Evolutionary conservation across 371 early-diverging fungal genomes (phyloP), one percentile per base, ranked within the genome.

Genomic region (Mucor circinelloides): DNA sequence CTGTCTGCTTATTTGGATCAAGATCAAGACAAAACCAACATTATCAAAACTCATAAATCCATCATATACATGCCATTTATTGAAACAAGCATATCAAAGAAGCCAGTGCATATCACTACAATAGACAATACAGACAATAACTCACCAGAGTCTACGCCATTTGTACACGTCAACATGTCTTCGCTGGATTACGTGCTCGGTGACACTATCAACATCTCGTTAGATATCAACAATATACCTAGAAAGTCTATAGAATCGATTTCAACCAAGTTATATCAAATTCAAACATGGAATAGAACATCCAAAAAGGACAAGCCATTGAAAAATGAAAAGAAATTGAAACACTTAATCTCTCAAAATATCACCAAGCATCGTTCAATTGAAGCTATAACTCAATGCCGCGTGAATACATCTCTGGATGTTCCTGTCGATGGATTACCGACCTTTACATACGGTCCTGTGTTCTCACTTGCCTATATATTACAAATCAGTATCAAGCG

Each of bases 21-120:
- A 13, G 15, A 46, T 32, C 15, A 58, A n/a, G 44, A 27, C 15
- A 38, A 27, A 46, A 6, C 19, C 3, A n/a, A 40, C 17, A 58
- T 60, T n/a, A 23, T 66, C 4, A 54, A 44, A 55, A 4, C 55
- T 3, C 46, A 38, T 12, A 70, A 57, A 25, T 0, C 44, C 6
- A 48, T 70, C 27, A 52, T 40, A 3, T 70, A 66, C 30, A 60
- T 65, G 58, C 70, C 70, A 0, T 66, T 66, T 65, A 46, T 70
- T 38, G 70, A 70, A 64, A 70, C 70, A 46, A 28, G 32, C 8
- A 19, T 65, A 23, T 66, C 58, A 12, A 70, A 70, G 25, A 50
- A 28, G 2, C 66, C 66, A 19, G 12, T 57, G 0, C 3, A 28
- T 9, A 62, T 65, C 2, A 60, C 70, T 17, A 25, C 57, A 9